Base-by-base conservation (phyloP, 306 rosid species). In the Clitoria ternatea region DNA sequence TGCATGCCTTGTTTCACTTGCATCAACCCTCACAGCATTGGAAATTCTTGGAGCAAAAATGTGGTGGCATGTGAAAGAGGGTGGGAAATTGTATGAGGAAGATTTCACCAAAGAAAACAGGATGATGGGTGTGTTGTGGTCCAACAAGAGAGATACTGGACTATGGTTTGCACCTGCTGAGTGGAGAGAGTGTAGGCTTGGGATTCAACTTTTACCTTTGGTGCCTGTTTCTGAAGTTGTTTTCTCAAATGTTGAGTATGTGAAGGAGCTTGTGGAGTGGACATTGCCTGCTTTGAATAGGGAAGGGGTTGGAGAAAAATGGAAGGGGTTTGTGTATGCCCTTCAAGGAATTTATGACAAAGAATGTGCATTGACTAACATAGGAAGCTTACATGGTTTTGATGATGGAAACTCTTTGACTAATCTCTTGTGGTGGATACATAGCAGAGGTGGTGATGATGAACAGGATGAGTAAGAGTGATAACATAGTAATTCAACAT, bases 111-210 rank as follows among this genome's bases (percentile, higher is more conserved):
- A 73, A 24, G 94, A 85, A 53, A 88, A 90, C 4, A 82, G 83
- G 61, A 11, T 87, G 22, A 77, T 88, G 30, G 94, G 98, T 26
- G 90, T 93, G 13, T 6, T 88, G 4, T 93, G 97, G 98, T 74
- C 87, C 1, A 93, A 87, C 52, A 93, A 93, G 75, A 82, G 98
- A 71, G 96, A 93, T 61, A 88, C 88, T 56, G 98, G 89, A 15
- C 73, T 93, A 4, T 93, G 98, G 97, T 90, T 93, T 85, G 96
- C 94, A 24, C 89, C 97, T 42, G 70, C 96, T 0, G 86, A 77
- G 4, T 84, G 94, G 92, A 88, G n/a, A 71, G 97, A 94, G 43
- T 80, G 88, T 39, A 83, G 94, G 72, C 84, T 89, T 33, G 98
- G 98, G 1, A 94, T 94, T 78, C 94, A 94, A 14, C 59, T 94